Evolutionary conservation across 1,139 yeast genomes (phyloP), one percentile per base, ranked within the genome.

Genomic region (Komagataea norvegica): DNA sequence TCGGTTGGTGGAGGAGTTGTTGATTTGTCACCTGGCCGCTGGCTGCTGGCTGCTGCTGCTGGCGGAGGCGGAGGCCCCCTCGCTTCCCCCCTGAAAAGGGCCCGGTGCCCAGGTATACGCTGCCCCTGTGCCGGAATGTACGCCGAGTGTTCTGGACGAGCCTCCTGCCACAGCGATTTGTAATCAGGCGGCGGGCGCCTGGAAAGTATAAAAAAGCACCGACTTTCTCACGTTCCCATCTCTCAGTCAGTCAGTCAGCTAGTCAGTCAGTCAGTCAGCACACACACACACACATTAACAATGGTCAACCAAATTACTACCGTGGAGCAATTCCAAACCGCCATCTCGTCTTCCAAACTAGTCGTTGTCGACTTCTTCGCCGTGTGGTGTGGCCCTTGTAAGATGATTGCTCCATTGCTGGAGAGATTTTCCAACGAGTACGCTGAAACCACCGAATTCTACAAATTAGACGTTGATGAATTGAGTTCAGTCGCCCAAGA

Each of bases 351-450:
- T 58, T 75, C 72, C 47, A 79, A 79, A 48, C 71, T 85, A 58
- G 85, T 85, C 49, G 93, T 88, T 47, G 86, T 88, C 48, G 96
- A 88, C 68, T 88, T 88, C 68, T 86, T 79, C 55, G 96, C 96
- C 52, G 80, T 89, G 46, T 88, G 96, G 96, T 88, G 96, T 67
- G 96, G 95, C 53, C 96, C 96, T 46, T 88, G 96, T 72, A 87
- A 87, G 72, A 83, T 84, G 80, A 81, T 88, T 68, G 88, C 95
- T 45, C 96, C 96, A 59, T 69, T 85, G 67, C 67, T 88, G 55
- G 93, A 86, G 56, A 83, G 84, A 64, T 81, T 87, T 59, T 63
- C 79, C 29, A 62, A 66, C 35, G 71, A 75, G 53, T 71, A 68
- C 65, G 62, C 69, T 25, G 62, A 68, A 34, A 88, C 79, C 48